phyloP scores from a whole-genome alignment of 805 yeast genomes.

The Crinitomyces ghanaensis region DNA sequence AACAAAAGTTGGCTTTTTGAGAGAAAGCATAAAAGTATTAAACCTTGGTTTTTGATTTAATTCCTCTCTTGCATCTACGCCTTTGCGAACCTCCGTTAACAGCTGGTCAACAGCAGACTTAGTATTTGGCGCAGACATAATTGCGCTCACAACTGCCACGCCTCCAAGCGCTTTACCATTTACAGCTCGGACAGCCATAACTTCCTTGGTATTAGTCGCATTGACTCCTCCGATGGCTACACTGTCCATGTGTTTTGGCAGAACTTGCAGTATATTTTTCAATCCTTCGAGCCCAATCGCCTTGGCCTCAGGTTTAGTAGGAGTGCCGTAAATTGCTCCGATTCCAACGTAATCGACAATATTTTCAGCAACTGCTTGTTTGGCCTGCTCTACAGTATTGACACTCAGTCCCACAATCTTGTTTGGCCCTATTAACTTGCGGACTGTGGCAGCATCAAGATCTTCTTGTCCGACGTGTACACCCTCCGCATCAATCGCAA shows the following conservation, averaged over 20 bases:
- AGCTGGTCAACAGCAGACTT: too few relatives aligned
- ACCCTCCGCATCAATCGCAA: conserved; percentile 84
- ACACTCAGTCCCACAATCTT: conserved; percentile 77
- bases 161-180: conserved; percentile 53
- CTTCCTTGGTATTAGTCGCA: conserved; percentile 46
- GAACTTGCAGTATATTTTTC: conserved; percentile 37
- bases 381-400: conserved; percentile 44
- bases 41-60: too few relatives aligned
- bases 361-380: conserved; percentile 33
- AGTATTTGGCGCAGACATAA: too few relatives aligned
- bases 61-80: too few relatives aligned
- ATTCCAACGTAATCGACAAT: conserved; percentile 74
- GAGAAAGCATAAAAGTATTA: too few relatives aligned
- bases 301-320: conserved; percentile 51
- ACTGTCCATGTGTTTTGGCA: conserved; percentile 34
- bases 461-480: conserved; percentile 92
- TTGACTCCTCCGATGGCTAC: conserved; percentile 79
- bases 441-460: conserved; percentile 47
- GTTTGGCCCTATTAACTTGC: conserved; percentile 51
- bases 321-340: conserved; percentile 67
- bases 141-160: conserved; percentile 80
- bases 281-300: conserved; percentile 68
- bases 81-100: too few relatives aligned
- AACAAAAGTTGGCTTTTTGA: too few relatives aligned
- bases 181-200: conserved; percentile 38